Evolutionary conservation across 495 filamentous ascomycete genomes (phyloP), one percentile per base, ranked within the genome.

Genomic region (Massariosphaeria phaeospora): DNA sequence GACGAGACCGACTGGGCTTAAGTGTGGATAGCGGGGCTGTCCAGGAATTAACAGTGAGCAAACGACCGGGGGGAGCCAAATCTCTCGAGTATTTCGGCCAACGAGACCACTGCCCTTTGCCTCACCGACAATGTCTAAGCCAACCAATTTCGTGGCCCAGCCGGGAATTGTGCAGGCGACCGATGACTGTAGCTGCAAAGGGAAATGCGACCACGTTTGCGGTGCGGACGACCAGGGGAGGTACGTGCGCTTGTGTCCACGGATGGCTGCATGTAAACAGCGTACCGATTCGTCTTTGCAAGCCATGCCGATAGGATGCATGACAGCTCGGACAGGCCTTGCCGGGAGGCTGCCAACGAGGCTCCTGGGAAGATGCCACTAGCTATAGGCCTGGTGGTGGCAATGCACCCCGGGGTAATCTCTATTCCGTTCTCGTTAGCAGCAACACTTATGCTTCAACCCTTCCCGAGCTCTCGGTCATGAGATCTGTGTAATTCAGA

Each of bases 181-280:
- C 61, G 50, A 54, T 12, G 23, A 45, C 31, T 15, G 31, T 24
- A 42, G 40, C 46, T 20, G 23, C 33, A 56, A 57, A 18, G 40
- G 43, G 48, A 41, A 62, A 54, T 21, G 29, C 40, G 44, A 52
- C 55, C 61, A 63, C 55, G 61, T 63, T 63, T 63, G 61, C 48
- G 21, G 30, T 41, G 47, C 48, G 38, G 40, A 31, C 40, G 36
- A 26, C 27, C 36, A 34, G 21, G 45, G 11, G 10, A 54, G 49
- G 55, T 57, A 55, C 50, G 55, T 59, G 55, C 55, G 61, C 55
- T 39, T 57, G 58, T 59, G 40, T 43, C 39, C 18, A 25, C 55
- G 55, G 60, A 20, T 44, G 35, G 34, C 42, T 56, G 51, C 61
- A 63, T 17, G 40, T 50, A 53, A 59, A 52, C 55, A 63, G 21